phyloP scores from a whole-genome alignment of 2,329 filamentous ascomycete species.

The Fusarium sp. region DNA sequence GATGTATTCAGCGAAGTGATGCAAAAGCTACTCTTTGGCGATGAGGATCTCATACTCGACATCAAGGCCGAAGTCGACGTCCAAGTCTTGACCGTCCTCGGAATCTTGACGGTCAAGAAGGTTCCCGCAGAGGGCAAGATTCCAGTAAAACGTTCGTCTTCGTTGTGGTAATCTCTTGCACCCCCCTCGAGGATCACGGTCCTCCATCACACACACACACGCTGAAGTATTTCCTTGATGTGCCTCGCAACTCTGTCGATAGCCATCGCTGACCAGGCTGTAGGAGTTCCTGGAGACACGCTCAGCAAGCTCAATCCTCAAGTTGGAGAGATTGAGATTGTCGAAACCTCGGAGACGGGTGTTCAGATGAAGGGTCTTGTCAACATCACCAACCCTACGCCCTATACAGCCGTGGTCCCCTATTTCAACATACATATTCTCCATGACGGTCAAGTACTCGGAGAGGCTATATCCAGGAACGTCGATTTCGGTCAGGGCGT shows the following conservation, averaged over 20 bases:
- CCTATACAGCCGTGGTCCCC: constrained; percentile 85
- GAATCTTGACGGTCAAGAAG: constrained; percentile 81
- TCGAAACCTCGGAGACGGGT: constrained; percentile 77
- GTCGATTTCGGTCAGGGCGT: constrained; percentile 74
- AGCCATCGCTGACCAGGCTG: constrained; percentile 49
- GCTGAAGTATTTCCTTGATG: constrained; percentile 47
- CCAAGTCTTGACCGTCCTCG: constrained; percentile 83
- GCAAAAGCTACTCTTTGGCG: constrained; percentile 82
- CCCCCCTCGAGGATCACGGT: constrained; percentile 43
- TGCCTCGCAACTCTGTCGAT: constrained; percentile 36
- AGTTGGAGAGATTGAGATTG: constrained; percentile 77
- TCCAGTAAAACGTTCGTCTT: constrained; percentile 92
- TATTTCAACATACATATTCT: constrained; percentile 81
- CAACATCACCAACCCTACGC: constrained; percentile 91
- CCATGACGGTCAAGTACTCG: constrained; percentile 79
- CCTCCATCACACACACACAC: constrained; percentile 28
- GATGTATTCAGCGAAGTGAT: constrained; percentile 84
- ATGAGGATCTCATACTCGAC: constrained; percentile 74
- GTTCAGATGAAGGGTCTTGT: constrained; percentile 77
- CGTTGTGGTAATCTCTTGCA: constrained; percentile 54
- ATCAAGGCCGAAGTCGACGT: constrained; percentile 87
- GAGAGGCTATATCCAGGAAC: constrained; percentile 76
- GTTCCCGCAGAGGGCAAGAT: constrained; percentile 89
- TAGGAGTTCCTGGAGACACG: constrained; percentile 70
- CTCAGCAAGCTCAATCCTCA: constrained; percentile 66